Conservation (phyloP, 1,284 basidiomycete genomes). For the Pterulicium gracile region DNA sequence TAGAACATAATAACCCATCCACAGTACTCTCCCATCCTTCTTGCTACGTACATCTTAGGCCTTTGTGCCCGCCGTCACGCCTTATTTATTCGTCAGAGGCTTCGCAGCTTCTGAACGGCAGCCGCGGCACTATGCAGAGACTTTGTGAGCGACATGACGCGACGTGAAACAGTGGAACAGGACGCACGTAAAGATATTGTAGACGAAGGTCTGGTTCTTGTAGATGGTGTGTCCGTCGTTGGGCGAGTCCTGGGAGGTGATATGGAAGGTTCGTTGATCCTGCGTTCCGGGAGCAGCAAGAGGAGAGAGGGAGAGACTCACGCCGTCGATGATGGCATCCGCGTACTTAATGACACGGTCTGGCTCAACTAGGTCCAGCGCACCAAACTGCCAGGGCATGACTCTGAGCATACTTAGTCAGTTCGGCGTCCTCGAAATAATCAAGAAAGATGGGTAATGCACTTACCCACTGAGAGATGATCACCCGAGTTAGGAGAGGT, state of each 20-base stretch:
- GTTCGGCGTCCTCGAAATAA: too few species aligned
- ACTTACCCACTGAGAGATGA: conserved; percentile 18
- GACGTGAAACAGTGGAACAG: too few species aligned
- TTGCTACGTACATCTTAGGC: too few species aligned
- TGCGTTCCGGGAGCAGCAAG: not conserved
- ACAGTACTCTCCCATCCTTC: too few species aligned
- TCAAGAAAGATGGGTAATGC: too few species aligned
- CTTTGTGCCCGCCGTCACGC: too few species aligned
- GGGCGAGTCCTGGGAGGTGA: conserved; percentile 29
- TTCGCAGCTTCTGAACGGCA: not conserved
- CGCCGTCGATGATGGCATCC: conserved; percentile 38
- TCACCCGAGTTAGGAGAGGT: conserved; percentile 3
- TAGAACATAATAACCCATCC: too few species aligned
- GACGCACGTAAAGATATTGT: conserved; percentile 38
- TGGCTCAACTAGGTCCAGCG: conserved; percentile 36
- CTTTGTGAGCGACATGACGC: too few species aligned
- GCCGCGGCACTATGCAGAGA: not conserved
- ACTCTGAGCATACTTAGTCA: conserved; percentile 32
- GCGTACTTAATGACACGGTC: conserved; percentile 45
- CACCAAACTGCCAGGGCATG: conserved; percentile 50
- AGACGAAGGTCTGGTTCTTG: conserved; percentile 40
- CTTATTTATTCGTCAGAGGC: too few species aligned
- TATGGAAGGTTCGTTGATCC: too few species aligned
- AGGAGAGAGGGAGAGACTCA: not conserved
- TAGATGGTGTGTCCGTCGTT: conserved; percentile 46